phyloP scores from a whole-genome alignment of 371 early-diverging fungal species.

The Mucor mucedo region DNA sequence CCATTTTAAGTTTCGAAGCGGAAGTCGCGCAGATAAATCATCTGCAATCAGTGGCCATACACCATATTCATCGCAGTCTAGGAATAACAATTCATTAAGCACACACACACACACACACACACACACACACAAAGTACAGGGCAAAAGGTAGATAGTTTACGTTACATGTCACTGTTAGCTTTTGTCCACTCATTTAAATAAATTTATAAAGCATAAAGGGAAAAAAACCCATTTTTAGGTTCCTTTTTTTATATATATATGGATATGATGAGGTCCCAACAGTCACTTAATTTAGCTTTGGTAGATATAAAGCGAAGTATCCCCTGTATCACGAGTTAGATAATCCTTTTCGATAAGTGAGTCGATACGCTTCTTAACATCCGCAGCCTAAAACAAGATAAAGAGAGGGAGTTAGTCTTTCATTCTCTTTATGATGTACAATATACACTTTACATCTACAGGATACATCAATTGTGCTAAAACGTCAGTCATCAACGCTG shows the following conservation, averaged over 20 bases:
- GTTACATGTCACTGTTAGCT: constrained; percentile 37
- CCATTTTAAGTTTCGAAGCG: constrained; percentile 86
- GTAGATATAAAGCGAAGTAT: constrained; percentile 35
- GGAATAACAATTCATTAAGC: not conserved
- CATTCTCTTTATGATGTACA: not conserved
- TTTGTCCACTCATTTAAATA: constrained; percentile 29
- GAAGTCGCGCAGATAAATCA: constrained; percentile 76
- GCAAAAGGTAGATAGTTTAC: not conserved
- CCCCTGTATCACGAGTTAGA: constrained; percentile 74
- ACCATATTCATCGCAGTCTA: constrained; percentile 79
- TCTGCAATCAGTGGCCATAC: constrained; percentile 77
- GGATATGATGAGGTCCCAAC: not conserved
- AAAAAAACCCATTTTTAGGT: not conserved
- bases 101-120: not conserved
- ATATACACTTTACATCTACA: constrained; percentile 58
- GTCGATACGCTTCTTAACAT: constrained; percentile 90
- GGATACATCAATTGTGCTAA: constrained; percentile 80
- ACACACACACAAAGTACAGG: not conserved
- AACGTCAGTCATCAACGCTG: constrained; percentile 72
- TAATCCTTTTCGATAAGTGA: constrained; percentile 92
- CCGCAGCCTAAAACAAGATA: constrained; percentile 51
- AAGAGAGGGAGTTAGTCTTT: not conserved
- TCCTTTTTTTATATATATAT: not conserved
- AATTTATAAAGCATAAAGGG: not conserved
- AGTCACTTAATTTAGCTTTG: constrained; percentile 17